phyloP scores from a whole-genome alignment of 225 moss, liverwort and hornwort genomes.

The Polytrichum formosum region DNA sequence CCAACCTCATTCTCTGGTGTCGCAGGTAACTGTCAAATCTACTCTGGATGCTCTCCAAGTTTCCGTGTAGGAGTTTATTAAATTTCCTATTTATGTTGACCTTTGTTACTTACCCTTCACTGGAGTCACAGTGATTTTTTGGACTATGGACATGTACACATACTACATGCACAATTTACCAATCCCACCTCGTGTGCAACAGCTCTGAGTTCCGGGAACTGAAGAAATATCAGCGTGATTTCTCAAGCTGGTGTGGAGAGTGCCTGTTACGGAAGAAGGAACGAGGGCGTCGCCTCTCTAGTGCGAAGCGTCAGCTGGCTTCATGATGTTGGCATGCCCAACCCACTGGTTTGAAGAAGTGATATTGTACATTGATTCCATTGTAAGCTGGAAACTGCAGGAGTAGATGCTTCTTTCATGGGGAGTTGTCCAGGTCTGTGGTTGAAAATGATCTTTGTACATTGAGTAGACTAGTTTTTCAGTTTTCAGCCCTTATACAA shows the following conservation, averaged over 20 bases:
- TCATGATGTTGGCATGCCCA: conserved; percentile 37
- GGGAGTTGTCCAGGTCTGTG: conserved; percentile 16
- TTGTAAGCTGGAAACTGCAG: conserved; percentile 36
- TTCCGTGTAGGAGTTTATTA: not conserved
- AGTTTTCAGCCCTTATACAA: conserved; percentile 9
- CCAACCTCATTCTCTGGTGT: conserved; percentile 97
- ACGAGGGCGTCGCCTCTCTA: conserved; percentile 74
- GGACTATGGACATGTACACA: too few relatives aligned
- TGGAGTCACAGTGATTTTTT: too few relatives aligned
- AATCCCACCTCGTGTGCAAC: conserved; percentile 5
- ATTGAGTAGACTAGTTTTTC: conserved; percentile 32
- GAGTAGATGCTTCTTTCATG: conserved; percentile 12
- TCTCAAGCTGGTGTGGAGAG: conserved; percentile 99
- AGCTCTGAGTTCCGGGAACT: conserved; percentile 99
- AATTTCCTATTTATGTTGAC: too few relatives aligned
- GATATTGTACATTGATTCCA: conserved; percentile 47
- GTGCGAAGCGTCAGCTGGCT: conserved; percentile 84
- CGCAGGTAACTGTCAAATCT: conserved; percentile 53
- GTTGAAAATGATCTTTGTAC: conserved; percentile 37
- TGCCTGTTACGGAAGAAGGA: conserved; percentile 80
- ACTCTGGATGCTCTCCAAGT: not conserved
- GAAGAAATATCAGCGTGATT: conserved; percentile 98
- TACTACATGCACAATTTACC: not conserved
- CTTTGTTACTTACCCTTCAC: too few relatives aligned
- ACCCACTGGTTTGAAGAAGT: conserved; percentile 4